Evolutionary conservation across 2,329 filamentous ascomycete species (phyloP).

Genomic region (Rhytidhysteron rufulum): DNA sequence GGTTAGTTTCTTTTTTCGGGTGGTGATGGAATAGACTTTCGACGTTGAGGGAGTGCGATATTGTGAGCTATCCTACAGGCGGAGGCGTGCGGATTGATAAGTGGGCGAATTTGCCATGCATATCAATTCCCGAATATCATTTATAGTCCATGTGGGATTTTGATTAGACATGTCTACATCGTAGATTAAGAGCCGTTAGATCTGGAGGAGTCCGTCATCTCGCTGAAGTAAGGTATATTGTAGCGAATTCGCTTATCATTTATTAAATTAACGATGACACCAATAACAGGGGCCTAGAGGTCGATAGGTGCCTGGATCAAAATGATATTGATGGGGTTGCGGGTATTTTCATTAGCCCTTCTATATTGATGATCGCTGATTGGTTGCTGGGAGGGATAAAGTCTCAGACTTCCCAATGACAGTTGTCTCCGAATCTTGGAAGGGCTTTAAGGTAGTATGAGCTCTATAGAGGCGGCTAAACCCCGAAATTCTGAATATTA

Average conservation of each 20-base stretch:
- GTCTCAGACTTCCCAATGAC: slow-evolving; percentile 2
- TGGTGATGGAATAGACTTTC: slow-evolving; percentile 1
- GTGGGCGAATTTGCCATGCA: slow-evolving; percentile 3
- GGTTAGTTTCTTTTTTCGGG: neutral
- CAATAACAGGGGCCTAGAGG: neutral
- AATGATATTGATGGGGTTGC: slow-evolving; percentile 1
- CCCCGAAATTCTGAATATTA: neutral
- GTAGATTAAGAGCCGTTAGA: slow-evolving; percentile 3
- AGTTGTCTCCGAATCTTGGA: neutral
- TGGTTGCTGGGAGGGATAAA: slow-evolving; percentile 10
- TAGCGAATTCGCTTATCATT: slow-evolving; percentile 5
- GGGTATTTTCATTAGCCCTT: slow-evolving; percentile 3
- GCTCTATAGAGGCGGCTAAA: neutral
- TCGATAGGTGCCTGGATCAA: slow-evolving; percentile 5
- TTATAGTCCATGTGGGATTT: slow-evolving; percentile 1
- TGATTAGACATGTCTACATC: slow-evolving; percentile 8
- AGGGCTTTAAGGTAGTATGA: neutral
- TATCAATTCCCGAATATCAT: slow-evolving; percentile 1
- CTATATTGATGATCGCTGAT: slow-evolving; percentile 6
- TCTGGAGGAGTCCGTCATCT: slow-evolving; percentile 4
- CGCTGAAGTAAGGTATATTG: neutral
- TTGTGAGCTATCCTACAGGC: neutral
- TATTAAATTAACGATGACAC: slow-evolving; percentile 4
- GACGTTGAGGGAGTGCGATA: neutral
- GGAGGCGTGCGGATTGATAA: slow-evolving; percentile 8